These are phyloP conservation scores for Quambalaria eucalypti DNA, from an alignment of 1,284 basidiomycete species.

Conservation along the genomic window DNA sequence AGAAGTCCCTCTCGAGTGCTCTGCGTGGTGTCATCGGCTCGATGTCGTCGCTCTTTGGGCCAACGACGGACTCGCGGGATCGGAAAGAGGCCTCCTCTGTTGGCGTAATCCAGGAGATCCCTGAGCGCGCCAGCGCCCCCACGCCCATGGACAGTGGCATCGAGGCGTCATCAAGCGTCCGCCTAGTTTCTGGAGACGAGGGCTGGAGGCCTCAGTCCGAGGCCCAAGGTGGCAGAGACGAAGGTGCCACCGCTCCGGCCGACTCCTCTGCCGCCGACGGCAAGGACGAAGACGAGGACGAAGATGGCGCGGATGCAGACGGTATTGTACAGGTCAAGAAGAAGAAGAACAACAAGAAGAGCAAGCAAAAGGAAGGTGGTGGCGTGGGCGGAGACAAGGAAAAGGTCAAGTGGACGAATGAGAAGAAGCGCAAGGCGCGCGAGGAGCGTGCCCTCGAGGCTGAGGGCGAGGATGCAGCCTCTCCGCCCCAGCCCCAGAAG, in stretches of 20 bases:
- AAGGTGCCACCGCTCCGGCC: background rate
- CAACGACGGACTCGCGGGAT: too few relatives aligned
- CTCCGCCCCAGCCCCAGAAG: too few relatives aligned
- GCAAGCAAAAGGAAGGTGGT: background rate
- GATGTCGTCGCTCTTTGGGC: too few relatives aligned
- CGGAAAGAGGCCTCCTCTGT: too few relatives aligned
- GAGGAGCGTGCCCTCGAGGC: background rate
- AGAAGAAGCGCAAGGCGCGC: conserved; percentile 5
- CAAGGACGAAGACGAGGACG: background rate
- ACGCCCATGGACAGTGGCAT: too few relatives aligned
- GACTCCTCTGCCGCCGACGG: background rate
- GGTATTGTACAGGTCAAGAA: background rate
- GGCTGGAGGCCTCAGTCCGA: background rate
- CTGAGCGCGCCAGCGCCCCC: too few relatives aligned
- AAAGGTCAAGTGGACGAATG: conserved; percentile 1
- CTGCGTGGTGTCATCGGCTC: background rate
- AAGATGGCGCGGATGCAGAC: background rate
- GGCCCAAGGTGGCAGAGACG: too few relatives aligned
- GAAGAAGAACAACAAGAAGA: background rate
- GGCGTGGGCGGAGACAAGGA: background rate
- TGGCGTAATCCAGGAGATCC: too few relatives aligned
- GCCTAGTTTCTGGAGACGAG: background rate
- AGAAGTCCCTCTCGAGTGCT: background rate
- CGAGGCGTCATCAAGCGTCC: too few relatives aligned
- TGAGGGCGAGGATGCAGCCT: background rate